These are phyloP conservation scores for Lentinula sp. DNA, from an alignment of 768 basidiomycete genomes.

Conservation along the genomic window DNA sequence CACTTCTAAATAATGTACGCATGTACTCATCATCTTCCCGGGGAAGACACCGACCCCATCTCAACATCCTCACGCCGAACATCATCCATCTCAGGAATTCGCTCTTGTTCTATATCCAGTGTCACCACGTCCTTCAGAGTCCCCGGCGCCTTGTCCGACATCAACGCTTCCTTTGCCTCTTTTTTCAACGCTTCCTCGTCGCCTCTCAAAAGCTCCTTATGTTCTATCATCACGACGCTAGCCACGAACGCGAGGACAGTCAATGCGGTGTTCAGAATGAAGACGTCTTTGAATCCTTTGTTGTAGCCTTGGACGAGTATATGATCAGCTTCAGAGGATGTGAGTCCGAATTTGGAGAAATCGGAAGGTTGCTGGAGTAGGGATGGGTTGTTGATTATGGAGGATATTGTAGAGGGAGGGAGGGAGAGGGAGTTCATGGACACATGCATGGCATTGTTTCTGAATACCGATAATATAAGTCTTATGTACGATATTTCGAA, in stretches of 20 bases:
- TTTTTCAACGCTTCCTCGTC: conserved; percentile 46
- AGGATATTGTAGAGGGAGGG: conserved; percentile 29
- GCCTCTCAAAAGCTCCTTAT: conserved; percentile 49
- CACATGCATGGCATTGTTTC: conserved; percentile 43
- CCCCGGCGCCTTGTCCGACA: background rate
- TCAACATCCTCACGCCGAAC: no score
- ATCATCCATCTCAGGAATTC: no score
- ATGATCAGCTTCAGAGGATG: background rate
- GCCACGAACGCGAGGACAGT: conserved; percentile 48
- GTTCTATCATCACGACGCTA: conserved; percentile 54
- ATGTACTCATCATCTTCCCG: no score
- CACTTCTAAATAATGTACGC: no score
- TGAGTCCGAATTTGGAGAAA: conserved; percentile 21
- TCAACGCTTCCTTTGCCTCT: background rate
- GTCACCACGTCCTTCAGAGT: no score
- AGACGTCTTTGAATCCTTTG: conserved; percentile 51
- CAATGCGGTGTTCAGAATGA: conserved; percentile 53
- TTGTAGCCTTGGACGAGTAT: conserved; percentile 48
- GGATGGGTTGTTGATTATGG: conserved; percentile 45
- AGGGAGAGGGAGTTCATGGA: conserved; percentile 34
- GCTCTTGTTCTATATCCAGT: no score
- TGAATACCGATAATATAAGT: conserved; percentile 2
- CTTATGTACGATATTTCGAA: no score
- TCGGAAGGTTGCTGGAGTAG: conserved; percentile 25
- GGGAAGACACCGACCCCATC: no score